phyloP scores from a whole-genome alignment of 208 protist species.

The Plasmodiophora brassicae region DNA sequence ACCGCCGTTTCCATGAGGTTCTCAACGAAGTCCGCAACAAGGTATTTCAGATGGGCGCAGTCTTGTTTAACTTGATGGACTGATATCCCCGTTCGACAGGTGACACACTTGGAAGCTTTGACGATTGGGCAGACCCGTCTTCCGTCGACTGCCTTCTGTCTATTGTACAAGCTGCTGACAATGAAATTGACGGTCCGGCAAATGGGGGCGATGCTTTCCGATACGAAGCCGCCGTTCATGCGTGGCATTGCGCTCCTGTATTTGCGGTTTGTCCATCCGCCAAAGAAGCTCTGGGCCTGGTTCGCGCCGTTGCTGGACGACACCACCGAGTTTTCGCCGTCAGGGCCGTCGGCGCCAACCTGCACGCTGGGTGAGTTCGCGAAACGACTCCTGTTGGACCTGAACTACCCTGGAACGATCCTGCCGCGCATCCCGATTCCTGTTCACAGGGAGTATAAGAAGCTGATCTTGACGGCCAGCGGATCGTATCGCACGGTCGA shows the following conservation, averaged over 20 bases:
- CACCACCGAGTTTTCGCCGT: neutral
- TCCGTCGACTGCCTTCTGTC: neutral
- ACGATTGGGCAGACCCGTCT: neutral
- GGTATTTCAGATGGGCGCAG: too few species aligned
- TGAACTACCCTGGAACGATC: neutral
- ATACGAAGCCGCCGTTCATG: neutral
- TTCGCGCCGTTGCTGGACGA: constrained; percentile 1
- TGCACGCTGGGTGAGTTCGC: neutral
- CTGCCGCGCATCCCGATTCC: neutral
- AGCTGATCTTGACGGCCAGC: neutral
- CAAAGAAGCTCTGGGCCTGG: constrained; percentile 5
- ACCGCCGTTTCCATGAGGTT: constrained; percentile 18
- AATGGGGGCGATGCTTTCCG: neutral
- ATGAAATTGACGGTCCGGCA: constrained; percentile 25
- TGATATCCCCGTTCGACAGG: too few species aligned
- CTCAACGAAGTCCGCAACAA: neutral
- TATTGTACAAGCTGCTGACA: constrained; percentile 25
- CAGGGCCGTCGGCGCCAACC: neutral
- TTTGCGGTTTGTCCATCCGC: constrained; percentile 1
- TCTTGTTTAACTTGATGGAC: too few species aligned
- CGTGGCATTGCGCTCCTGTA: constrained; percentile 5
- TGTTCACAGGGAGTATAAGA: neutral
- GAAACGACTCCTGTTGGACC: neutral
- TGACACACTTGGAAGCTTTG: neutral
- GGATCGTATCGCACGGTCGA: neutral